Evolutionary conservation across 805 yeast genomes (phyloP), one percentile per base, ranked within the genome.

Genomic region (Priceomyces carsonii): DNA sequence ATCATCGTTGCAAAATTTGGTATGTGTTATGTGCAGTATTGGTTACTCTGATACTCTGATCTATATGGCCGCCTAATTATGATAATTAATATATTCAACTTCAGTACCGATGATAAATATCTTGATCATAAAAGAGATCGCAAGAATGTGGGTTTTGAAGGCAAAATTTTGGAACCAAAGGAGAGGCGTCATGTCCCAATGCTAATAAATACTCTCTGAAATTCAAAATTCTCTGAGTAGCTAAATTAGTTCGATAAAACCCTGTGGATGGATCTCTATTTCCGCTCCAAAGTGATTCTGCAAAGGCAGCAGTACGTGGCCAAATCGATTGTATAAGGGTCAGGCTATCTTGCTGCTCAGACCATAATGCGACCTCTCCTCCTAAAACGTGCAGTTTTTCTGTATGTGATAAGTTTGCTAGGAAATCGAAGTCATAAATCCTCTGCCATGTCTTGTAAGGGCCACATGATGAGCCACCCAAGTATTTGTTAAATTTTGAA

Each of bases 401-500:
- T 5, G 33, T 49, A 1, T 38, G 50, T 10, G 66, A 63, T 25
- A 67, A 51, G 31, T 50, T 51, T 8, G 47, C 49, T 12, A 59
- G 43, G 34, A 66, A 48, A 37, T 66, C 71, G 35, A 45, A 64
- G 37, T 51, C 47, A 43, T 66, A 67, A 28, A 68, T 64, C 33
- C 66, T 43, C 42, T 67, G 72, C 69, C 69, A 68, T 1, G 66
- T 62, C 45, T 66, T 68, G 51, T 68, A 68, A 6, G 73, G 72
- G 18, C 55, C 64, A 42, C 73, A 66, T 66, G 68, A 65, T 2
- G 65, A 56, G 6, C 70, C 69, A 16, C 64, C 68, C 24, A 29
- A 22, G 6, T 16, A 24, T 16, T n/a, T 12, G 44, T 63, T 63
- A 48, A 57, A 59, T 13, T 38, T 54, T 6, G 41, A 44, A 25